phyloP scores from a whole-genome alignment of 2,329 filamentous ascomycete genomes.

The Colletotrichum incanum region DNA sequence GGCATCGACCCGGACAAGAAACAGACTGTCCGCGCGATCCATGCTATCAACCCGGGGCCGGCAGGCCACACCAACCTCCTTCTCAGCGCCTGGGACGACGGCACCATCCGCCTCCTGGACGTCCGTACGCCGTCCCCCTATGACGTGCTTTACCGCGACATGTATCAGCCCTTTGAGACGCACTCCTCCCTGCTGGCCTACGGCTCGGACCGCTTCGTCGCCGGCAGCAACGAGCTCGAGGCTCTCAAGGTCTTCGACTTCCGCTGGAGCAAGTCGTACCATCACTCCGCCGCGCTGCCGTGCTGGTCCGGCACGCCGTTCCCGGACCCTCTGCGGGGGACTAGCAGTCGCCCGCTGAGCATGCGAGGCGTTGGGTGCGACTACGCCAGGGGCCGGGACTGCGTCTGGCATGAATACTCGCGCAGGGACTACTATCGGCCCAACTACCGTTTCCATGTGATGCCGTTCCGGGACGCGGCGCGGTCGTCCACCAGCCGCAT shows the following conservation, averaged over 20 bases:
- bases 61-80: slow-evolving; percentile 57
- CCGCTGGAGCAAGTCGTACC: slow-evolving; percentile 65
- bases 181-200: slow-evolving; percentile 65
- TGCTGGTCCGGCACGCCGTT: slow-evolving; percentile 58
- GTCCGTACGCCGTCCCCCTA: slow-evolving; percentile 63
- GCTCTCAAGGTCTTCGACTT: slow-evolving; percentile 70
- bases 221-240: slow-evolving; percentile 61
- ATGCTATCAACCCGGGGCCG: slow-evolving; percentile 56
- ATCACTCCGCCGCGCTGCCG: slow-evolving; percentile 64
- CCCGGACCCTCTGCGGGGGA: slow-evolving; percentile 51
- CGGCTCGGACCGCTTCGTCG: slow-evolving; percentile 66
- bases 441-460: slow-evolving; percentile 64
- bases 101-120: slow-evolving; percentile 60
- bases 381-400: slow-evolving; percentile 51
- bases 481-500: slow-evolving; percentile 51
- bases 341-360: slow-evolving; percentile 42
- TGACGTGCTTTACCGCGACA: slow-evolving; percentile 68
- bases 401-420: slow-evolving; percentile 65
- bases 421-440: slow-evolving; percentile 62
- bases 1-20: slow-evolving; percentile 51
- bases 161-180: slow-evolving; percentile 63
- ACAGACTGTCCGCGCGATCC: slow-evolving; percentile 62
- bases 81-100: slow-evolving; percentile 69
- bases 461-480: slow-evolving; percentile 45
- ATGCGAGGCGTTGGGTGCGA: slow-evolving; percentile 53